phyloP scores from a whole-genome alignment of 192 early-diverging fungal species.

The Coemansia sp. region DNA sequence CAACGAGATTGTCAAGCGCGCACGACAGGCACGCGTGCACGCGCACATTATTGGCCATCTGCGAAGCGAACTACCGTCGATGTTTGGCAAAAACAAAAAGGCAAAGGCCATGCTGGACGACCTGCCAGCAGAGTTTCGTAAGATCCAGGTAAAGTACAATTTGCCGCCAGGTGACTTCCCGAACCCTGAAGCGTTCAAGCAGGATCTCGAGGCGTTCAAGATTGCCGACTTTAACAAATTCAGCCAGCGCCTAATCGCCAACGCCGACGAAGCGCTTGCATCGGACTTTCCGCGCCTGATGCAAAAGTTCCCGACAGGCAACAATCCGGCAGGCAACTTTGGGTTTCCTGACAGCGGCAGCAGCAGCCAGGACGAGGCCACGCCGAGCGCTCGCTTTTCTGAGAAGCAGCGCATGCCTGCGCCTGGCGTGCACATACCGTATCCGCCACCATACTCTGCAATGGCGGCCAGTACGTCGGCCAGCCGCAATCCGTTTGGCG shows the following conservation, averaged over 20 bases:
- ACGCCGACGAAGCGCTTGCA: constrained; percentile 72
- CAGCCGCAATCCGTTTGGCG: constrained; percentile 68
- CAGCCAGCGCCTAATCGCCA: constrained; percentile 64
- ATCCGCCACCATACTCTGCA: constrained; percentile 51
- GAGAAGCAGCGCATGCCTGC: constrained; percentile 16
- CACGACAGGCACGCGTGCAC: constrained; percentile 76
- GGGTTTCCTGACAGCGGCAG: constrained; percentile 12
- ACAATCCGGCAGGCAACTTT: constrained; percentile 33
- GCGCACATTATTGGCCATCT: constrained; percentile 82
- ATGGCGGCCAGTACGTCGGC: constrained; percentile 30
- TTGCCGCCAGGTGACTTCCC: constrained; percentile 84
- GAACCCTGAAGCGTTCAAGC: constrained; percentile 68
- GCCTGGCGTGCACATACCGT: background rate
- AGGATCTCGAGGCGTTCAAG: constrained; percentile 70
- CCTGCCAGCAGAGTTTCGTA: constrained; percentile 72
- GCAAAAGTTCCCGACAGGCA: constrained; percentile 65
- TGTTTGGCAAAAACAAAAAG: constrained; percentile 79
- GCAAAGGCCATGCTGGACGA: constrained; percentile 70
- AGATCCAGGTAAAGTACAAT: constrained; percentile 68
- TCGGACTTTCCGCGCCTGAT: constrained; percentile 75
- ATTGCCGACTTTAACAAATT: constrained; percentile 79
- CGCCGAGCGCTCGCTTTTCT: background rate
- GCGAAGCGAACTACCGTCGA: constrained; percentile 75
- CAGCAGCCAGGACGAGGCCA: constrained; percentile 1
- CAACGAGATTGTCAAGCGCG: constrained; percentile 89